Evolutionary conservation across 1,284 basidiomycete species (phyloP), one percentile per base, ranked within the genome.

Genomic region (Irpex lacteus): DNA sequence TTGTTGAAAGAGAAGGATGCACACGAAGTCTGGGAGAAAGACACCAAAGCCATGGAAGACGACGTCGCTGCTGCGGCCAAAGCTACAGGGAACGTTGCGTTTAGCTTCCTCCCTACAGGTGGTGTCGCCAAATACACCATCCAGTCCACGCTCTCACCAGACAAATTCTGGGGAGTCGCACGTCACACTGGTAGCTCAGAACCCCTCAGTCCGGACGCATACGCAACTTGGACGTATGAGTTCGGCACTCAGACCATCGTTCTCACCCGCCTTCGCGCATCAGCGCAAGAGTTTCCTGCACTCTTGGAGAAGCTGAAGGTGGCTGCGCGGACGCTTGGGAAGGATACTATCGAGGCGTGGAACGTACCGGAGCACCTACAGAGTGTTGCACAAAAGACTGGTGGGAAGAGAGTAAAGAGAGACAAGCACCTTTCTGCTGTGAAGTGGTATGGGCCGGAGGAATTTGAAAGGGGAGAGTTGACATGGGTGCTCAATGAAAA

Each of bases 161-260:
- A 59, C 37, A 68, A 70, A 26, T 67, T 67, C 37, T 86, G 80
- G 79, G 85, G 81, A 18, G 74, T 83, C 40, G 38, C 38, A 44
- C 38, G 15, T 26, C 21, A 9, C 38, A 9, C 38, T 9, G 38
- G 44, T 69, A 26, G 65, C 69, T 21, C 63, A 63, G 1, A 54
- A n/a, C 7, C 11, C 60, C 58, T 55, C 26, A 26, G 52, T 13
- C 54, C 63, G 57, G 55, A 63, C 34, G 60, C 76, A 8, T 87
- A 80, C 67, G 84, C 82, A 50, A 82, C 82, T 7, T 88, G 85
- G 85, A 82, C 81, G 21, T 71, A 86, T 49, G 84, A 87, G 59
- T 64, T 79, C 50, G 72, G 59, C 5, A 58, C 76, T 1, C 72
- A 74, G 49, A 80, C 78, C 6, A 73, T 89, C 18, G 75, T 84